Conservation (phyloP, 371 early-diverging fungal species). For the Zancudomyces culisetae region DNA sequence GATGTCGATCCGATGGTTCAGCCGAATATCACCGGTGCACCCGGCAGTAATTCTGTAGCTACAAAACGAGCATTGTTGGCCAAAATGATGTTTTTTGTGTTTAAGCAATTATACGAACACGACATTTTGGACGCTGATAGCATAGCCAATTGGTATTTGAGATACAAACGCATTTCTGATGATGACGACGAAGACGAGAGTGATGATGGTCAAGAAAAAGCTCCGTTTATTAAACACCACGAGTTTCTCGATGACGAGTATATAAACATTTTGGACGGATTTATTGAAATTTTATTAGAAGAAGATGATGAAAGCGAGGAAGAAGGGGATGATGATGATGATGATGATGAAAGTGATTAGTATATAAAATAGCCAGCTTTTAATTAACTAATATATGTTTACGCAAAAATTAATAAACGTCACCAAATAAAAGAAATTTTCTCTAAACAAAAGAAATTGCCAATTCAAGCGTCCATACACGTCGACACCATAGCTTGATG, state of each 20-base stretch:
- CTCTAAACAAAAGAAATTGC: too few species aligned
- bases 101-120: constrained; percentile 52
- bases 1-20: constrained; percentile 4
- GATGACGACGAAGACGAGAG: constrained; percentile 26
- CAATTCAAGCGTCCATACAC: constrained; percentile 68
- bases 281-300: constrained; percentile 6
- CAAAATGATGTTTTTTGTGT: constrained; percentile 37
- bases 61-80: constrained; percentile 17
- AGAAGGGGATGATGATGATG: constrained; percentile 33
- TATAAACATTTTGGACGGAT: constrained; percentile 45
- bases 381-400: neutral
- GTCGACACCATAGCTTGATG: constrained; percentile 58
- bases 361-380: neutral
- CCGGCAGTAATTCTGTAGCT: neutral
- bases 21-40: too few species aligned
- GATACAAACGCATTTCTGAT: neutral
- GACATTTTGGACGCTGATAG: constrained; percentile 75
- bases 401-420: too few species aligned
- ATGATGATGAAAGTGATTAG: constrained; percentile 6
- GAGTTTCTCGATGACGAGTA: constrained; percentile 22
- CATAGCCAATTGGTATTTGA: constrained; percentile 54
- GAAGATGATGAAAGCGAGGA: constrained; percentile 28
- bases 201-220: constrained; percentile 31
- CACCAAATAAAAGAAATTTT: too few species aligned
- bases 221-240: constrained; percentile 8